These are phyloP conservation scores for Blepharisma japonicum DNA, from an alignment of 73 alveolate genomes.

Conservation along the genomic window DNA sequence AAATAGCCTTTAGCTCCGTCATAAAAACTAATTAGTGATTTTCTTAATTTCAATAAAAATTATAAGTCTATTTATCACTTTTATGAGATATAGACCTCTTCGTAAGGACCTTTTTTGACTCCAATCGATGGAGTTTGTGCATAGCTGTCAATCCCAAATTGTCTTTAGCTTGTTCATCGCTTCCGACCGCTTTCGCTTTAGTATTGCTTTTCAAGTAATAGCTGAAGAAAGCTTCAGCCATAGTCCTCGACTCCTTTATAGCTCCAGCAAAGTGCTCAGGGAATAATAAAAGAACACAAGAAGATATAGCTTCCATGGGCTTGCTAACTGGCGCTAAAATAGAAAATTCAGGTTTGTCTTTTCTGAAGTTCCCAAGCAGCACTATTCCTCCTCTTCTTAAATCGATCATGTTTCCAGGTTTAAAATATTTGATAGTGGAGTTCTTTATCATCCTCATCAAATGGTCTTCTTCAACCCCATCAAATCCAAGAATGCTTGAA, in stretches of 20 bases:
- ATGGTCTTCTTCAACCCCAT: constrained; percentile 25
- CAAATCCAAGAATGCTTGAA: neutral
- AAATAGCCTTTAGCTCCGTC: too few relatives aligned
- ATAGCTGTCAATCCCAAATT: too few relatives aligned
- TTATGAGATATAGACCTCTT: too few relatives aligned
- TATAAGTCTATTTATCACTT: too few relatives aligned
- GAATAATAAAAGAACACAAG: neutral
- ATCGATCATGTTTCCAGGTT: neutral
- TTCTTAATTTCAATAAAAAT: too few relatives aligned
- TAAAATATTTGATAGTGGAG: constrained; percentile 16
- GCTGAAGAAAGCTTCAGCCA: constrained; percentile 11
- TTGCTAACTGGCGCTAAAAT: neutral
- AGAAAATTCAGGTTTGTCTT: neutral
- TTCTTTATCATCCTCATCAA: constrained; percentile 6
- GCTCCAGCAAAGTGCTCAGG: constrained; percentile 16
- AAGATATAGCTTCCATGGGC: neutral
- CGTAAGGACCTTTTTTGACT: too few relatives aligned
- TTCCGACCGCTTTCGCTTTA: too few relatives aligned
- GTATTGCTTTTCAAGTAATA: neutral
- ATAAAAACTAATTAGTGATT: too few relatives aligned
- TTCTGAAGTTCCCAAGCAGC: neutral
- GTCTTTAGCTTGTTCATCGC: too few relatives aligned
- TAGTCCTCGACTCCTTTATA: neutral
- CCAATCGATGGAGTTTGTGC: too few relatives aligned
- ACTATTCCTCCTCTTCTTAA: constrained; percentile 14